These are phyloP conservation scores for Blastomyces emzantsi DNA, from an alignment of 2,329 filamentous ascomycete species.

Conservation along the genomic window DNA sequence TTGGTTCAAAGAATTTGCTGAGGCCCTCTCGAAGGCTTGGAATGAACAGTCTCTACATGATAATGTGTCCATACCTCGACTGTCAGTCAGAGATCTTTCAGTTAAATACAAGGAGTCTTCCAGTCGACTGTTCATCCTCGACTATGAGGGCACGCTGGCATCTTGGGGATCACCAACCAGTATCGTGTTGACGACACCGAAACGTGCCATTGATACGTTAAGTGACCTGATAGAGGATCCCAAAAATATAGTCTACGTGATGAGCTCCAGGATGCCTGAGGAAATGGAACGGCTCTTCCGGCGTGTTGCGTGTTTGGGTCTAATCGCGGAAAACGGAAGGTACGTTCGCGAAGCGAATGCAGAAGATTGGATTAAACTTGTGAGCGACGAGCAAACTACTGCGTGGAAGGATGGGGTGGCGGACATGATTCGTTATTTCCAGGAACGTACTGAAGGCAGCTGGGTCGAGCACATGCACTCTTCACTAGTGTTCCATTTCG, in stretches of 20 bases:
- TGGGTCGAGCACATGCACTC: slow-evolving; percentile 87
- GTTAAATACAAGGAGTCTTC: slow-evolving; percentile 57
- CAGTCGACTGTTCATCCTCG: slow-evolving; percentile 74
- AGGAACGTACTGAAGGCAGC: slow-evolving; percentile 79
- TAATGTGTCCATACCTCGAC: slow-evolving; percentile 74
- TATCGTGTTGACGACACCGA: slow-evolving; percentile 77
- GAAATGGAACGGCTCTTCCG: slow-evolving; percentile 83
- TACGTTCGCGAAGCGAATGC: slow-evolving; percentile 67
- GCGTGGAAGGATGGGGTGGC: slow-evolving; percentile 79
- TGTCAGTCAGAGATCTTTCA: slow-evolving; percentile 59
- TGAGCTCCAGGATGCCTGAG: slow-evolving; percentile 80
- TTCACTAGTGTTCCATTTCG: slow-evolving; percentile 85
- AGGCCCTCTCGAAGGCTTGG: slow-evolving; percentile 64
- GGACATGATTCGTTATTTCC: slow-evolving; percentile 78
- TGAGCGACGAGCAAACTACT: slow-evolving; percentile 58
- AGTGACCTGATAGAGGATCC: slow-evolving; percentile 73
- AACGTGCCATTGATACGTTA: slow-evolving; percentile 72
- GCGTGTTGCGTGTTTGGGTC: slow-evolving; percentile 69
- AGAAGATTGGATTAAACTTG: slow-evolving; percentile 67
- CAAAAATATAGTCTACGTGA: slow-evolving; percentile 82
- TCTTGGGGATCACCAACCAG: slow-evolving; percentile 76
- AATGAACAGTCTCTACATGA: slow-evolving; percentile 78
- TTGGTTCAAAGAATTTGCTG: slow-evolving; percentile 72
- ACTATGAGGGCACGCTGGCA: slow-evolving; percentile 88
- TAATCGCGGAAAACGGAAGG: slow-evolving; percentile 92